Base-by-base conservation (phyloP, 1,284 basidiomycete species). In the Puccinia coronata region DNA sequence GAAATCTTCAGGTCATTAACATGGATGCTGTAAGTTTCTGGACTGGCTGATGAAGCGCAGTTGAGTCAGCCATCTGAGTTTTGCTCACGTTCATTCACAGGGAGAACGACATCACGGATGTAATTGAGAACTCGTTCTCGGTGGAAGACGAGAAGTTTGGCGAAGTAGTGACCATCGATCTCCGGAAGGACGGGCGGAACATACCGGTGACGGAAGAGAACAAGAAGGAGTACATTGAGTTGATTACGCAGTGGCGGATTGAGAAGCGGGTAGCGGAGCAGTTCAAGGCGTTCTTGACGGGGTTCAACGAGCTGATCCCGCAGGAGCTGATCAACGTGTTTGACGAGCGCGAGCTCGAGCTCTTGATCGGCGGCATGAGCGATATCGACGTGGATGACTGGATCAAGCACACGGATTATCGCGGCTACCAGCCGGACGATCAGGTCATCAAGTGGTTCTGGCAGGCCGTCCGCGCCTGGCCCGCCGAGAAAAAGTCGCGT, bases 401-500 rank as follows among this genome's bases (percentile, higher is more conserved):
- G 89, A 88, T 88, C 86, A 89, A 89, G 85, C 89, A 89, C 85
- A 90, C 90, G 81, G 89, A 90, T 85, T 90, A 90, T 87, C 87
- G 89, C 74, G 89, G 89, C 72, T 89, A 89, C 57, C 76, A 78
- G 28, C 76, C 63, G 18, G 76, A 78, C 28, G 94, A 96, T 86
- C 92, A 96, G 86, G 96, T 99, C 82, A 94, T 99, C 83, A 94
- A 98, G 86, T 99, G 97, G 97, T 99, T 99, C 91, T 99, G 97
- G 97, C 92, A 98, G 88, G 96, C 94, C 85, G 93, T 99, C 81
- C 91, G 93, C 80, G 92, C 92, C 75, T 99, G 83, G 84, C 82
- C 82, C 12, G 61, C 82, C 23, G 83, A 83, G 75, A 82, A 82
- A n/a, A 82, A 82, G 14, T 81, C 83, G 1, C 81, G 84, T 20